Conservation (phyloP, 768 basidiomycete genomes). For the Kwoniella bestiolae region DNA sequence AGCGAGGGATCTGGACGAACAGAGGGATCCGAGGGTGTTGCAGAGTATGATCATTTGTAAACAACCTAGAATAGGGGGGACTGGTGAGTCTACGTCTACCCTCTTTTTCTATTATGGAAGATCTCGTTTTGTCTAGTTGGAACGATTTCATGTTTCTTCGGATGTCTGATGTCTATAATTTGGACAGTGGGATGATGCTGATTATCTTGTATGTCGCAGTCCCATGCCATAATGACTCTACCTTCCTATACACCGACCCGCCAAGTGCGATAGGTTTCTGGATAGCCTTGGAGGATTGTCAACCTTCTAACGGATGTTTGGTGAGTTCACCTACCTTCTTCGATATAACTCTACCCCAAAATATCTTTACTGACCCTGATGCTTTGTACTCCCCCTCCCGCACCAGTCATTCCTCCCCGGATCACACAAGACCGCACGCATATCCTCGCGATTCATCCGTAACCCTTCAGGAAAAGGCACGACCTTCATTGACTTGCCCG, state of each 20-base stretch:
- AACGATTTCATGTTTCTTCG: too few species aligned
- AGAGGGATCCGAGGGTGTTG: constrained; percentile 80
- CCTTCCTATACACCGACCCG: constrained; percentile 82
- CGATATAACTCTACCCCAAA: not conserved
- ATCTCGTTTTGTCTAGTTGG: too few species aligned
- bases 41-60: constrained; percentile 97
- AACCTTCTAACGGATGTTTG: constrained; percentile 59
- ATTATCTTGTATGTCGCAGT: too few species aligned
- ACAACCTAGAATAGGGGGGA: constrained; percentile 87
- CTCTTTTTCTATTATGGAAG: too few species aligned
- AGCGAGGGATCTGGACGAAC: constrained; percentile 78
- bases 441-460: constrained; percentile 85
- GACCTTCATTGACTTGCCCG: constrained; percentile 71
- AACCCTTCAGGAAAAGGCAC: constrained; percentile 69
- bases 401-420: constrained; percentile 65
- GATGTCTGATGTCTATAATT: not conserved
- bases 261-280: constrained; percentile 93
- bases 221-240: constrained; percentile 89
- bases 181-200: not conserved
- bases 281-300: constrained; percentile 92
- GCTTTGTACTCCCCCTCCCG: not conserved
- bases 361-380: not conserved
- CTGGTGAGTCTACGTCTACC: constrained; percentile 74
- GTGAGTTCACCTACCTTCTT: constrained; percentile 28
- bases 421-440: constrained; percentile 74